Evolutionary conservation across 495 filamentous ascomycete genomes (phyloP).

Genomic region (Lepraria neglecta): DNA sequence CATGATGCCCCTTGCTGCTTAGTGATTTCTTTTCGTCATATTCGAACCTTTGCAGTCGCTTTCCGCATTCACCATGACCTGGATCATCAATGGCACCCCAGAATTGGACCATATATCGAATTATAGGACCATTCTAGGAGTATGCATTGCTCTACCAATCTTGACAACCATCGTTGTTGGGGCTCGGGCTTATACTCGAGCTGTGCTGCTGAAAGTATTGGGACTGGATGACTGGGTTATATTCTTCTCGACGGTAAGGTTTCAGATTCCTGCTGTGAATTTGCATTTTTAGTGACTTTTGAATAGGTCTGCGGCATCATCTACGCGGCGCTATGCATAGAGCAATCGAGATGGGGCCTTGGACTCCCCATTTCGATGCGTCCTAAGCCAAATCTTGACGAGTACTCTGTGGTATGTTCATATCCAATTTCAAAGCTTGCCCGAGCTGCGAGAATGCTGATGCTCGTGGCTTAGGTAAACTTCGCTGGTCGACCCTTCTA

Average conservation of each 20-base stretch:
- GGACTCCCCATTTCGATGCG: slow-evolving; percentile 41
- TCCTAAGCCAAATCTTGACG: slow-evolving; percentile 35
- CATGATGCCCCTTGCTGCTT: not conserved
- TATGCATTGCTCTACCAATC: slow-evolving; percentile 41
- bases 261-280: not conserved
- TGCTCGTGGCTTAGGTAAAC: slow-evolving; percentile 35
- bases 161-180: slow-evolving; percentile 37
- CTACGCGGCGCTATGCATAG: slow-evolving; percentile 46
- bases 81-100: slow-evolving; percentile 42
- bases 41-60: not conserved
- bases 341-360: slow-evolving; percentile 48
- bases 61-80: slow-evolving; percentile 33
- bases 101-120: slow-evolving; percentile 38
- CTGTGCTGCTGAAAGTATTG: slow-evolving; percentile 34
- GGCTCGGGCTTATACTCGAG: slow-evolving; percentile 36
- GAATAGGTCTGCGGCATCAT: slow-evolving; percentile 41
- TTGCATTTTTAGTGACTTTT: not conserved
- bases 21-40: not conserved
- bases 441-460: no score
- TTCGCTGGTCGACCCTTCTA: slow-evolving; percentile 55
- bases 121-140: slow-evolving; percentile 39
- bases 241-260: slow-evolving; percentile 38
- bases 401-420: slow-evolving; percentile 37
- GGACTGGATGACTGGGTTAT: slow-evolving; percentile 46
- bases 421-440: not conserved